phyloP scores from a whole-genome alignment of 305 asterid species.

The Fraxinus dipetala region DNA sequence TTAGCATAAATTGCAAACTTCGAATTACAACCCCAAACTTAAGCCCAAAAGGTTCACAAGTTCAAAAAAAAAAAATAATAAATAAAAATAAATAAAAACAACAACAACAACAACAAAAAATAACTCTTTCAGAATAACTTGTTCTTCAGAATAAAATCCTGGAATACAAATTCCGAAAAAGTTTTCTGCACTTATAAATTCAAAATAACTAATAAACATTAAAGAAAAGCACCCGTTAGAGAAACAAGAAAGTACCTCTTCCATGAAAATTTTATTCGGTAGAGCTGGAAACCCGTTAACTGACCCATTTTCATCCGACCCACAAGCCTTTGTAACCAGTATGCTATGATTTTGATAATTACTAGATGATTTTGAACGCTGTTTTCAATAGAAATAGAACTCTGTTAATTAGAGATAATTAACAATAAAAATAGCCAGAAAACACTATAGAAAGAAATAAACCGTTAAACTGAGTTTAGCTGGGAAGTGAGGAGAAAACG shows the following conservation, averaged over 20 bases:
- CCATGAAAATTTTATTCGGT: constrained; percentile 61
- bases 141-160: not conserved
- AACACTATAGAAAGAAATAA: not conserved
- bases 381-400: constrained; percentile 16
- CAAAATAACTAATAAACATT: not conserved
- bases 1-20: not conserved
- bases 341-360: constrained; percentile 30
- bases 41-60: constrained; percentile 7
- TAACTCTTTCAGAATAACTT: not conserved
- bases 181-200: not conserved
- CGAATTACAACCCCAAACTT: not conserved
- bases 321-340: constrained; percentile 41
- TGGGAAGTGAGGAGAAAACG: constrained; percentile 39
- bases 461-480: constrained; percentile 43
- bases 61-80: not conserved
- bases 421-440: not conserved
- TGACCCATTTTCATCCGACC: constrained; percentile 50
- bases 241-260: constrained; percentile 54
- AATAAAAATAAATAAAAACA: too few species aligned
- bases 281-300: constrained; percentile 39
- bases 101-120: too few species aligned
- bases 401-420: constrained; percentile 6
- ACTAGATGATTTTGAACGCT: constrained; percentile 42
- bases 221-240: not conserved
- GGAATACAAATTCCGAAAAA: not conserved